phyloP scores from a whole-genome alignment of 1,139 yeast genomes.

The Yamadazyma spencermartinsiae region DNA sequence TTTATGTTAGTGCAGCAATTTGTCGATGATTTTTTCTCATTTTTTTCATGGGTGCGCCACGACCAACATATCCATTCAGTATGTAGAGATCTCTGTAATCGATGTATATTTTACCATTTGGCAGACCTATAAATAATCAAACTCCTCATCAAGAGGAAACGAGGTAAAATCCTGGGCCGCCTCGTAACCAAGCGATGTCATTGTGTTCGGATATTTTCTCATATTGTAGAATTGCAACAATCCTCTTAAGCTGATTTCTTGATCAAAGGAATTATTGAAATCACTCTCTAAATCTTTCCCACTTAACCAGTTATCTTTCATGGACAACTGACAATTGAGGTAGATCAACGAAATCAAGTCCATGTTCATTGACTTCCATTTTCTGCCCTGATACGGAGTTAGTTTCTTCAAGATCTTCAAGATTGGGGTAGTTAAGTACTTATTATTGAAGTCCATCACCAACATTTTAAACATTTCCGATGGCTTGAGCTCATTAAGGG shows the following conservation, averaged over 20 bases:
- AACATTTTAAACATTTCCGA: slow-evolving; percentile 49
- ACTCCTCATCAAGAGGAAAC: slow-evolving; percentile 16
- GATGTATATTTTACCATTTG: not conserved
- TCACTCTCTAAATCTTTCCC: slow-evolving; percentile 80
- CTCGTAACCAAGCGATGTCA: slow-evolving; percentile 58
- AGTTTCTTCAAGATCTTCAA: slow-evolving; percentile 74
- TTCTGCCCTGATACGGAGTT: slow-evolving; percentile 88
- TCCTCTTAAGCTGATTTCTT: slow-evolving; percentile 82
- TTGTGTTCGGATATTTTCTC: slow-evolving; percentile 51
- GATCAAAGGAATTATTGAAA: slow-evolving; percentile 76
- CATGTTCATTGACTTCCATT: slow-evolving; percentile 94
- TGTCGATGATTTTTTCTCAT: slow-evolving; percentile 13
- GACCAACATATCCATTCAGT: not conserved
- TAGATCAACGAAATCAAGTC: slow-evolving; percentile 87
- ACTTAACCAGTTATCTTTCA: slow-evolving; percentile 87
- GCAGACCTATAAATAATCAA: slow-evolving; percentile 13
- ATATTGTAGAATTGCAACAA: slow-evolving; percentile 77
- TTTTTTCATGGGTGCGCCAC: slow-evolving; percentile 2
- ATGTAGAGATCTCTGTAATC: too few species aligned
- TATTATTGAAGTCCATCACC: slow-evolving; percentile 55
- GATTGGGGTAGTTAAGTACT: slow-evolving; percentile 65
- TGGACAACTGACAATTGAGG: slow-evolving; percentile 65
- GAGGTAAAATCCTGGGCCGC: slow-evolving; percentile 21
- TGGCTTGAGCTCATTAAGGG: slow-evolving; percentile 57
- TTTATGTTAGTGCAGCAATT: slow-evolving; percentile 8